Base-by-base conservation (phyloP, 2,329 filamentous ascomycete genomes). In the Alternaria angustiovoidea region DNA sequence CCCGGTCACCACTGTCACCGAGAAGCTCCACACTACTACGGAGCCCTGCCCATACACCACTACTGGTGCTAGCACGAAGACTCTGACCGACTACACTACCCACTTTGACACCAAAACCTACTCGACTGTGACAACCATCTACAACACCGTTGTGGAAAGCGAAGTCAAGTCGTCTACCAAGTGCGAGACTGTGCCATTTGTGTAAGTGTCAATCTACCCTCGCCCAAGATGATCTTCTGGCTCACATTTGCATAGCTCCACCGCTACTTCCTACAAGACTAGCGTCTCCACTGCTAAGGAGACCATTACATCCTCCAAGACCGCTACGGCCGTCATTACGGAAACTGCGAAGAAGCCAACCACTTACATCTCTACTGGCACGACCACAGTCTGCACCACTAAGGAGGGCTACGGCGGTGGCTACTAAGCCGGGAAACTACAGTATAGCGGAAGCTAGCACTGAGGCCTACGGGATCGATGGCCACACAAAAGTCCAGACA, bases 311-410 rank as follows among this genome's bases (percentile, higher is more conserved):
- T 54, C 51, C 22, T 67, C 58, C 7, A 57, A 57, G 20, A 62
- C 65, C 11, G 52, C 42, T 3, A 51, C 49, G 6, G 58, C 59
- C 4, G 51, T 71, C 11, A 51, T 48, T 51, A 69, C 66, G 9
- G 57, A 68, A 42, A 72, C 68, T 11, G 62, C 51, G 2, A 65
- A 61, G 16, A 59, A 65, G 12, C 67, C 69, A 0, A 65, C 54
- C 36, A 74, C 71, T 2, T 63, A 64, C 22, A 56, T 61, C 1
- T 36, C 46, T 4, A 61, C 66, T n/a, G 65, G 67, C 44, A 72
- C 68, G 2, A 67, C 63, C 51, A 64, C 62, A 1, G 46, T 61
- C 11, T 74, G 72, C 66, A 51, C 56, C 12, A 70, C 69, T 36
- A 64, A 66, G 47, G 51, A 36, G 9, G 49, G 43, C 6, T 64